phyloP scores from a whole-genome alignment of 148 eudicot genomes.

The Arctostaphylos glauca region DNA sequence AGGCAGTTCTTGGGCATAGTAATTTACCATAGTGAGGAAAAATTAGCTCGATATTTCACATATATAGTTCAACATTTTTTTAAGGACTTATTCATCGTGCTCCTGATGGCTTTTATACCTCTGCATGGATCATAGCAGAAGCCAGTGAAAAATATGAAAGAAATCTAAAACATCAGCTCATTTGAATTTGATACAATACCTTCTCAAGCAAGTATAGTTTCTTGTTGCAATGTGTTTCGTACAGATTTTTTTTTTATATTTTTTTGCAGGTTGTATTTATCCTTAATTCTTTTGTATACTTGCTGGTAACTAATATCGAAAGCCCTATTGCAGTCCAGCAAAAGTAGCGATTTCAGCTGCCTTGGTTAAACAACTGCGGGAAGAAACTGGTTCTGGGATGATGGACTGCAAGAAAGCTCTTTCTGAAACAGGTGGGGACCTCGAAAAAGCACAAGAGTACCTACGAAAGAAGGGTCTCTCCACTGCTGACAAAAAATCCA shows the following conservation, averaged over 20 bases:
- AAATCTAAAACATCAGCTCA: neutral
- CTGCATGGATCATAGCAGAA: neutral
- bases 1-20: neutral
- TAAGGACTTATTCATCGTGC: neutral
- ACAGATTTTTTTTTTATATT: neutral
- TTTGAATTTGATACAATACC: neutral
- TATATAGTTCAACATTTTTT: neutral
- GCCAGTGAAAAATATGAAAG: neutral
- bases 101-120: neutral
- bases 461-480: conserved; percentile 94
- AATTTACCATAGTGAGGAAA: neutral
- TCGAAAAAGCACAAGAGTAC: conserved; percentile 87
- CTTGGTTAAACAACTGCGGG: conserved; percentile 86
- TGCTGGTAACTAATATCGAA: conserved; percentile 9
- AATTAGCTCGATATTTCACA: neutral
- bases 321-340: conserved; percentile 44
- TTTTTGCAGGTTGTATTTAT: neutral
- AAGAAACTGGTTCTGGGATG: conserved; percentile 98
- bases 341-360: conserved; percentile 75
- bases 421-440: conserved; percentile 86
- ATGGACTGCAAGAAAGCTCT: conserved; percentile 99
- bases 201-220: neutral
- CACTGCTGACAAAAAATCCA: conserved; percentile 88
- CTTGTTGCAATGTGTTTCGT: neutral
- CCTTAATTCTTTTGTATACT: neutral